Evolutionary conservation across 2,329 filamentous ascomycete genomes (phyloP).

Genomic region (Nigrospora sphaerica): DNA sequence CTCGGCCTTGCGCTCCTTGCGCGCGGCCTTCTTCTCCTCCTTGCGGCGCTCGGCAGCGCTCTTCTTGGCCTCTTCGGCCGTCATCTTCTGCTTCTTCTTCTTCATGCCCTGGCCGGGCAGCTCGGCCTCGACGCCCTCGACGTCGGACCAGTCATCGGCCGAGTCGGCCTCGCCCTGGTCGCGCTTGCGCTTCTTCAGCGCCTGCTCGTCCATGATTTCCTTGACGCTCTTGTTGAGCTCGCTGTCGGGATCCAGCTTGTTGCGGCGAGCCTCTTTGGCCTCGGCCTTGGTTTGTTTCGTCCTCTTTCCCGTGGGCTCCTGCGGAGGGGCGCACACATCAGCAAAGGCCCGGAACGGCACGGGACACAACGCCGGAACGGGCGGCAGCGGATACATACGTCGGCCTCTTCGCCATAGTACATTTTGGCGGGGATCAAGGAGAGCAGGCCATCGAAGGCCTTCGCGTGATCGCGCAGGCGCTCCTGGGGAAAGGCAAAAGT

Average conservation of each 20-base stretch:
- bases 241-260: conserved; percentile 87
- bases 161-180: conserved; percentile 35
- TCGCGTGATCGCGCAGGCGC: conserved; percentile 51
- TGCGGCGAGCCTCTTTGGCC: conserved; percentile 72
- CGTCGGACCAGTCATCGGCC: conserved; percentile 33
- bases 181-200: conserved; percentile 70
- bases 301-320: conserved; percentile 88
- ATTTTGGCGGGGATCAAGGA: conserved; percentile 85
- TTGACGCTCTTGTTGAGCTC: conserved; percentile 75
- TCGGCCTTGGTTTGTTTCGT: conserved; percentile 91
- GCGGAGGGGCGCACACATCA: conserved; percentile 1
- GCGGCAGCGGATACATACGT: conserved; percentile 48
- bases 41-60: conserved; percentile 35
- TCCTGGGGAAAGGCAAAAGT: conserved; percentile 29
- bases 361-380: conserved; percentile 1
- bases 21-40: conserved; percentile 44
- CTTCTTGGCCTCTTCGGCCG: conserved; percentile 46
- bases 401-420: conserved; percentile 82
- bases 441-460: conserved; percentile 80
- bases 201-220: conserved; percentile 81
- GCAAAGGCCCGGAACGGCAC: neutral
- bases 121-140: conserved; percentile 51
- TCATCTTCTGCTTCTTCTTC: conserved; percentile 33
- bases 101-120: conserved; percentile 59
- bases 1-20: conserved; percentile 36